phyloP scores from a whole-genome alignment of 2,329 filamentous ascomycete genomes.

The Botrytis fragariae region DNA sequence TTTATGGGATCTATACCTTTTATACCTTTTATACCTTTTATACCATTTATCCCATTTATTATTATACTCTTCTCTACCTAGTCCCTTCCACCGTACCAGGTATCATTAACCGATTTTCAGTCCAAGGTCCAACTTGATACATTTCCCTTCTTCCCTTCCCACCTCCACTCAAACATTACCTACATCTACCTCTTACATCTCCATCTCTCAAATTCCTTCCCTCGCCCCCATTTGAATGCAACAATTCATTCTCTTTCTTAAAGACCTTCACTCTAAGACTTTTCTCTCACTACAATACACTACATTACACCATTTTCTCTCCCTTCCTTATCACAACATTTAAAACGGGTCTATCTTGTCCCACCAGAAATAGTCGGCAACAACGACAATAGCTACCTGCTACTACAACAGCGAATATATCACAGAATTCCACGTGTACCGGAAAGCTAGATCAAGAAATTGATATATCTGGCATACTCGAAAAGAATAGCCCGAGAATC shows the following conservation, averaged over 20 bases:
- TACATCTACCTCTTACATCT: not conserved
- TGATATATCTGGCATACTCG: not conserved
- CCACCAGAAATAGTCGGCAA: not conserved
- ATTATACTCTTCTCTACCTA: not conserved
- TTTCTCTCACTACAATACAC: not conserved
- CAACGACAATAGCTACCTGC: not conserved
- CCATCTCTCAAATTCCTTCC: not conserved
- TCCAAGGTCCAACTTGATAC: not conserved
- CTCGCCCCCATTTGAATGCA: not conserved
- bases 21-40: not conserved
- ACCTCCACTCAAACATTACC: constrained; percentile 26
- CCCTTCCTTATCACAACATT: not conserved
- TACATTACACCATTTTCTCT: not conserved
- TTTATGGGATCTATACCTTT: too few relatives aligned
- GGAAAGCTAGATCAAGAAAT: not conserved
- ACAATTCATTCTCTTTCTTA: not conserved
- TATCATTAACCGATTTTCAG: not conserved
- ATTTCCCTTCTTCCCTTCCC: constrained; percentile 11
- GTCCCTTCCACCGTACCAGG: not conserved
- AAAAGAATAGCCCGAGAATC: not conserved
- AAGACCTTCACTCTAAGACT: not conserved
- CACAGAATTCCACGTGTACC: not conserved
- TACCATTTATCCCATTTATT: not conserved
- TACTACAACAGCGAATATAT: not conserved
- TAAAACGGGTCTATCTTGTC: not conserved